A percentile compares a stretch with the other conserved stretches of the same genome.
Evolutionary conservation across 192 early-diverging fungal genomes (phyloP).

Genomic region (Coemansia javaensis): DNA sequence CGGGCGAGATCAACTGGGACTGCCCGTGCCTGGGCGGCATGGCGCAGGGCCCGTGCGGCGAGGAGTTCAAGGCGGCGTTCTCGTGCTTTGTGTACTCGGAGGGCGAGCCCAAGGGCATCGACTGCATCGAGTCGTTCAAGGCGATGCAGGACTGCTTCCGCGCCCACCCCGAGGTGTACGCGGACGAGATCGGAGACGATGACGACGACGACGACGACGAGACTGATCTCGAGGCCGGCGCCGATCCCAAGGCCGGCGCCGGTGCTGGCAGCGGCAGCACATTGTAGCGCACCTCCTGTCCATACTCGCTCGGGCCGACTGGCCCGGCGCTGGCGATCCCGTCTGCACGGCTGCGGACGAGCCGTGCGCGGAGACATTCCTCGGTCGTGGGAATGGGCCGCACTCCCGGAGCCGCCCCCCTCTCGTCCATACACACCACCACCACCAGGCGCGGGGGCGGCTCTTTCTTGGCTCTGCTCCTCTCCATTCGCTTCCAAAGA

Average conservation of each 20-base stretch:
- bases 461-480: too few species aligned
- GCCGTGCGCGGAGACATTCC: too few species aligned
- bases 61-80: conserved; percentile 93
- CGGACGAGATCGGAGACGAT: conserved; percentile 64
- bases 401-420: too few species aligned
- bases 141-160: conserved; percentile 92
- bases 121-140: conserved; percentile 90
- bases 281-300: too few species aligned
- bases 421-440: too few species aligned
- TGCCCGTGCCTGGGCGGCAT: conserved; percentile 93
- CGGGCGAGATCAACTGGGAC: conserved; percentile 94
- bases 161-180: conserved; percentile 89
- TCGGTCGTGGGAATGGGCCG: too few species aligned
- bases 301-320: too few species aligned
- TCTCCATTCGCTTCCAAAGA: not conserved
- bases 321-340: too few species aligned
- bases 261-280: too few species aligned
- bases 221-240: not conserved
- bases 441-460: too few species aligned
- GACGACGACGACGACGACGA: conserved; percentile 43
- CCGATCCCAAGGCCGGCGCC: not conserved
- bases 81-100: conserved; percentile 94
- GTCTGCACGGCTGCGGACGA: too few species aligned
- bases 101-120: conserved; percentile 93
- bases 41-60: conserved; percentile 95